Percentiles rank a stretch among this genome's conserved stretches.
phyloP scores from a whole-genome alignment of 75 land plant species.

The Larix kaempferi region DNA sequence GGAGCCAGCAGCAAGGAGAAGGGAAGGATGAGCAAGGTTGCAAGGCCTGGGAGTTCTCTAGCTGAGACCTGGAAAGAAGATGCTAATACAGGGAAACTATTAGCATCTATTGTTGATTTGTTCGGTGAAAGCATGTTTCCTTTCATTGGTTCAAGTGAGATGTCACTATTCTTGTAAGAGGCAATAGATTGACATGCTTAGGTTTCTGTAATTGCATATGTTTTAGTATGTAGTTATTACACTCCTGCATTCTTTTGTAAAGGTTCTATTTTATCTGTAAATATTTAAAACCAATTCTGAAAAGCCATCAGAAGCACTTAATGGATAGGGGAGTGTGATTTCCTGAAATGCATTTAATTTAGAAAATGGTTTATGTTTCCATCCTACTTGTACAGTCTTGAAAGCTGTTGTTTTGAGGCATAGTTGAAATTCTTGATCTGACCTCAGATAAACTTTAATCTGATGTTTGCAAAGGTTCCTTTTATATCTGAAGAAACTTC shows the following conservation, averaged over 20 bases:
- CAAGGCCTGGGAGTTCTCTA: constrained; percentile 31
- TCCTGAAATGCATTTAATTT: neutral
- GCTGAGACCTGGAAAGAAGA: constrained; percentile 87
- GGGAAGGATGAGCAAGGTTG: constrained; percentile 7
- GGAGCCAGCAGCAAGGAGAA: constrained; percentile 22
- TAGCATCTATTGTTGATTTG: constrained; percentile 49
- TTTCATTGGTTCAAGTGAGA: constrained; percentile 59
- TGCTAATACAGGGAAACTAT: constrained; percentile 49
- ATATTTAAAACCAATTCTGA: neutral
- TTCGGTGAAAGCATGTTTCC: constrained; percentile 81
- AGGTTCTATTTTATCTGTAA: neutral
- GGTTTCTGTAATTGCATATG: neutral
- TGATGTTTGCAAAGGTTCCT: too few relatives aligned
- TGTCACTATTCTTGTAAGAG: constrained; percentile 42
- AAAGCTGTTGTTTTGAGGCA: too few relatives aligned
- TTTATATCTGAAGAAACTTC: too few relatives aligned
- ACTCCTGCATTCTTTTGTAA: too few relatives aligned
- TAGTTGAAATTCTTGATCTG: too few relatives aligned
- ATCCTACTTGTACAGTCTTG: too few relatives aligned
- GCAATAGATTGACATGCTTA: neutral
- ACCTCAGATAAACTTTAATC: too few relatives aligned
- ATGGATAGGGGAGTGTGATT: neutral
- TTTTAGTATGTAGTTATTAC: too few relatives aligned
- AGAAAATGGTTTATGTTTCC: too few relatives aligned
- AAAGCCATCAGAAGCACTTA: neutral